Conservation (phyloP, 179 eudicot species). For the Sideroxylon spinosum region DNA sequence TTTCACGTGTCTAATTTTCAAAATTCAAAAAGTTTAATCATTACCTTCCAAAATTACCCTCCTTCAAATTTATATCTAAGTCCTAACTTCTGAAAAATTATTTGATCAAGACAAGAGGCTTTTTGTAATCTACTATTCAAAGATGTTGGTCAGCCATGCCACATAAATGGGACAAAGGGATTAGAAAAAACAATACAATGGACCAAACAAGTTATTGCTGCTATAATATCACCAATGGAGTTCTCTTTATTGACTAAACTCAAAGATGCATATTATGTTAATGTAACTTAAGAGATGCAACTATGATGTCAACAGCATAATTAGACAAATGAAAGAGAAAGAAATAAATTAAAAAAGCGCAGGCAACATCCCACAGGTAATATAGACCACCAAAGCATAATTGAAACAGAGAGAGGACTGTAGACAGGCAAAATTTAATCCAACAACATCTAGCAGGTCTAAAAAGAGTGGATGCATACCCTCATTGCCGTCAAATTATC, state of each 20-base stretch:
- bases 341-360: neutral
- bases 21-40: neutral
- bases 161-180: neutral
- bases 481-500: constrained; percentile 51
- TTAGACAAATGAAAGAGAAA: neutral
- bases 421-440: neutral
- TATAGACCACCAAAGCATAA: neutral
- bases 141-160: neutral
- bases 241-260: neutral
- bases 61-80: neutral
- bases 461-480: constrained; percentile 30
- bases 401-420: neutral
- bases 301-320: neutral
- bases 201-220: neutral
- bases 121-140: neutral
- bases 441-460: neutral
- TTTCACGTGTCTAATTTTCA: neutral
- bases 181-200: neutral
- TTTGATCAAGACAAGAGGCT: neutral
- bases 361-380: neutral
- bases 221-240: neutral
- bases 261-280: neutral
- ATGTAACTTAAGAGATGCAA: neutral
- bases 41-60: neutral
- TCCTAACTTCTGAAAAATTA: neutral